These are phyloP conservation scores for Pichia cactophila DNA, from an alignment of 1,139 yeast genomes.

Conservation along the genomic window DNA sequence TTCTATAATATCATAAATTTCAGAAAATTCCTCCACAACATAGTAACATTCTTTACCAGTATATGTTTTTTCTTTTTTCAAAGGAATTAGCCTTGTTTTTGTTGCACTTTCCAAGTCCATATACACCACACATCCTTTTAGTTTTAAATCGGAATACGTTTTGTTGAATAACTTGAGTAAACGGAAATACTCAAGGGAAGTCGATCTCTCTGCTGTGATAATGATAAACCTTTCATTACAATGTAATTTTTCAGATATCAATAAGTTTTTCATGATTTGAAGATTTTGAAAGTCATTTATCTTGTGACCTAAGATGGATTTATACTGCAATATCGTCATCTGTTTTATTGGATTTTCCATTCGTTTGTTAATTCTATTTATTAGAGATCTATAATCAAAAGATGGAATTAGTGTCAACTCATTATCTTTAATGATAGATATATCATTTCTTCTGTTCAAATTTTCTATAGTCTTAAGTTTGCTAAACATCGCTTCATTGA, in stretches of 20 bases:
- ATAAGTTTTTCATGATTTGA: conserved; percentile 9
- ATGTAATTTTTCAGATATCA: conserved; percentile 5
- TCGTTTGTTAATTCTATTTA: conserved; percentile 3
- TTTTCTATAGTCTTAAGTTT: conserved; percentile 16
- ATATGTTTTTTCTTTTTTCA: conserved; percentile 3
- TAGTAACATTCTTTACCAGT: conserved; percentile 16
- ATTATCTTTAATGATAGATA: conserved; percentile 17
- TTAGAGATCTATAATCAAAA: conserved; percentile 12
- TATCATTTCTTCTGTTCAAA: conserved; percentile 15
- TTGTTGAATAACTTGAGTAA: conserved; percentile 15
- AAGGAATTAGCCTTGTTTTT: not conserved
- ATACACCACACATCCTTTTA: conserved; percentile 19
- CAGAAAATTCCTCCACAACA: conserved; percentile 16
- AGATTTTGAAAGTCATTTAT: conserved; percentile 17
- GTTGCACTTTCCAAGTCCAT: conserved; percentile 7
- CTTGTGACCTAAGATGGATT: conserved; percentile 18
- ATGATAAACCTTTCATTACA: conserved; percentile 16
- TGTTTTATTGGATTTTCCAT: conserved; percentile 2
- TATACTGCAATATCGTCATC: conserved; percentile 10
- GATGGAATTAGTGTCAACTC: conserved; percentile 17
- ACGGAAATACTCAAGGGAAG: conserved; percentile 20
- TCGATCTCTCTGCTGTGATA: conserved; percentile 16
- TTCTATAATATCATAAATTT: conserved; percentile 19
- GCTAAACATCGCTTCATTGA: conserved; percentile 9
- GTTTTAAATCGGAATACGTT: conserved; percentile 1